Conservation (phyloP, 2,329 filamentous ascomycete genomes). For the Trichophaea hybrida region DNA sequence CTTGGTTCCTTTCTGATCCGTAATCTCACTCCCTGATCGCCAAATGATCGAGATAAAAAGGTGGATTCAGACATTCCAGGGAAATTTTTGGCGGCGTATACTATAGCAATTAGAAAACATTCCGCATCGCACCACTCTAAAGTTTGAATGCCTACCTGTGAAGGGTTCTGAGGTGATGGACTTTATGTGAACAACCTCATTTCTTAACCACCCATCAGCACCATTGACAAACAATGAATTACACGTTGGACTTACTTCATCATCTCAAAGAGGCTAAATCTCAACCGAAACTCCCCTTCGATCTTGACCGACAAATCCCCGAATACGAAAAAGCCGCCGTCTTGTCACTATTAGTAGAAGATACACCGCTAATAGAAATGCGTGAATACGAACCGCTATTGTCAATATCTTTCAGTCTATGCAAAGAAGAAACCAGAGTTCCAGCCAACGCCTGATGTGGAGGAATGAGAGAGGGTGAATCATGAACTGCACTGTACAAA, state of each 20-base stretch:
- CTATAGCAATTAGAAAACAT: slow-evolving; percentile 25
- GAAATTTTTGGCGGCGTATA: slow-evolving; percentile 50
- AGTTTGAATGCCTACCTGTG: slow-evolving; percentile 36
- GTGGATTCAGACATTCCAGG: slow-evolving; percentile 72
- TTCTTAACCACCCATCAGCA: slow-evolving; percentile 22
- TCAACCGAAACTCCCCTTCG: slow-evolving; percentile 56
- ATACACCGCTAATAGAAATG: neutral
- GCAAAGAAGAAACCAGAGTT: slow-evolving; percentile 63
- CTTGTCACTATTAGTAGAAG: slow-evolving; percentile 30
- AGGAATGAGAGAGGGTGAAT: slow-evolving; percentile 35
- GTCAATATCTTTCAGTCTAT: slow-evolving; percentile 63
- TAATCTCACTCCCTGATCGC: slow-evolving; percentile 73
- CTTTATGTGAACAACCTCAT: slow-evolving; percentile 39
- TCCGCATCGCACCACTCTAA: neutral
- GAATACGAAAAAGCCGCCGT: slow-evolving; percentile 83
- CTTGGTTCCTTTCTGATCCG: slow-evolving; percentile 71
- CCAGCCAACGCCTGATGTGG: slow-evolving; percentile 45
- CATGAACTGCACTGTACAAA: slow-evolving; percentile 37
- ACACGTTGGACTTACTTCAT: slow-evolving; percentile 28
- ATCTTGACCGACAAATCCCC: slow-evolving; percentile 68
- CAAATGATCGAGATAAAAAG: slow-evolving; percentile 64
- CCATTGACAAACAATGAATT: slow-evolving; percentile 19
- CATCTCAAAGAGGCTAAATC: slow-evolving; percentile 67
- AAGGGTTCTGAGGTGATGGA: slow-evolving; percentile 52
- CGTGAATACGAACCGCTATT: slow-evolving; percentile 35